Evolutionary conservation across 108 stramenopile genomes (phyloP).

Genomic region (Schizochytrium sp.): DNA sequence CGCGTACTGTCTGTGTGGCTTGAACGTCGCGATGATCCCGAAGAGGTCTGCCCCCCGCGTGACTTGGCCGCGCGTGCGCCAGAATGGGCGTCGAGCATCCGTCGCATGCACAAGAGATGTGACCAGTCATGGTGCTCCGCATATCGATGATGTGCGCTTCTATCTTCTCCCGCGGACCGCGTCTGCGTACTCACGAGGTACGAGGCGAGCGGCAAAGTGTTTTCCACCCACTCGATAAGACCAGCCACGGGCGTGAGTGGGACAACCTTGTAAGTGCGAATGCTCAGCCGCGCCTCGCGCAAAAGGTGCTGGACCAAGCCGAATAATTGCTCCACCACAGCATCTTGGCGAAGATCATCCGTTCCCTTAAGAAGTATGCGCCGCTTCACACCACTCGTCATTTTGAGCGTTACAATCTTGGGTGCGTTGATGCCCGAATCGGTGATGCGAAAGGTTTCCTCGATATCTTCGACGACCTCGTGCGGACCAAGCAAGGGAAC

Average conservation of each 20-base stretch:
- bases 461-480: background rate
- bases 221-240: constrained; percentile 88
- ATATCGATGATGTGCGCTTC: constrained; percentile 34
- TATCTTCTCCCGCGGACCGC: background rate
- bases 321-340: constrained; percentile 93
- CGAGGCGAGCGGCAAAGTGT: constrained; percentile 68
- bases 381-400: background rate
- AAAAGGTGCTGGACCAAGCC: constrained; percentile 74
- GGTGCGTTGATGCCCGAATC: background rate
- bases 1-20: background rate
- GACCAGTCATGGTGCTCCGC: background rate
- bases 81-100: constrained; percentile 34
- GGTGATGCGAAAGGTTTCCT: background rate
- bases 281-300: constrained; percentile 34
- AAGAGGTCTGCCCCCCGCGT: background rate
- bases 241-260: constrained; percentile 80
- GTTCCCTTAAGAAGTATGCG: constrained; percentile 18
- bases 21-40: background rate
- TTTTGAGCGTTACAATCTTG: background rate
- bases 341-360: constrained; percentile 93
- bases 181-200: constrained; percentile 29
- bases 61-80: too few relatives aligned
- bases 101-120: constrained; percentile 43
- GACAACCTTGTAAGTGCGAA: constrained; percentile 73
- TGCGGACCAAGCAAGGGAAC: background rate